Evolutionary conservation across 2,329 filamentous ascomycete species (phyloP).

Genomic region (Anthostomella pinea): DNA sequence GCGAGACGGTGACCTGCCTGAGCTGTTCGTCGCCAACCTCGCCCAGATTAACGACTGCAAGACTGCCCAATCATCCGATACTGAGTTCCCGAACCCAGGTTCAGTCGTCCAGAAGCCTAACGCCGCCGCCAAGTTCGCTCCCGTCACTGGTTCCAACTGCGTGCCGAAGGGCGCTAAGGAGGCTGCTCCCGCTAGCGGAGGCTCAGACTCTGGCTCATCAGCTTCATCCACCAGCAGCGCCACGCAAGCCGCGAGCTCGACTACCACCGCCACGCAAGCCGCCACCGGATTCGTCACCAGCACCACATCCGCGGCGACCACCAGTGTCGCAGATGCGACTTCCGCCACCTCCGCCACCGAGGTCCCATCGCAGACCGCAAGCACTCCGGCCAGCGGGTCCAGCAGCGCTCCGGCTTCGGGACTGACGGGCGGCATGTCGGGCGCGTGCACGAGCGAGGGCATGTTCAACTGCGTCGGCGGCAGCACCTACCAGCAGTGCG

Average conservation of each 20-base stretch:
- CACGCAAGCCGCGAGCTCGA: not conserved
- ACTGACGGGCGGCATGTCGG: constrained; percentile 23
- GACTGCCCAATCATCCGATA: constrained; percentile 49
- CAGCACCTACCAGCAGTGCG: constrained; percentile 34
- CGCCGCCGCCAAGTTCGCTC: constrained; percentile 31
- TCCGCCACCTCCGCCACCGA: constrained; percentile 9
- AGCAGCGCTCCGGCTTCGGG: constrained; percentile 9
- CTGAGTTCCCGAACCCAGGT: constrained; percentile 63
- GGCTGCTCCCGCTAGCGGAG: constrained; percentile 15
- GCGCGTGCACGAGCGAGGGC: constrained; percentile 31
- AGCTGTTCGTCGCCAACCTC: constrained; percentile 69
- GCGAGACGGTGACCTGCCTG: constrained; percentile 51
- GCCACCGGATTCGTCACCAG: constrained; percentile 7
- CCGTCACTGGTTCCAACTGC: constrained; percentile 23
- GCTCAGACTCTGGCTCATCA: constrained; percentile 11
- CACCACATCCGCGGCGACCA: constrained; percentile 8
- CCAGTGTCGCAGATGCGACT: constrained; percentile 4
- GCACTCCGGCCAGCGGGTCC: constrained; percentile 7
- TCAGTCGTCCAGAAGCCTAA: constrained; percentile 44
- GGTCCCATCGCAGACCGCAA: constrained; percentile 9
- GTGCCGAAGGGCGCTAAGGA: constrained; percentile 29
- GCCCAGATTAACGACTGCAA: constrained; percentile 47
- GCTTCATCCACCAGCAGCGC: not conserved
- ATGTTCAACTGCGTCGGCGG: constrained; percentile 35
- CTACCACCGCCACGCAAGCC: constrained; percentile 1